Evolutionary conservation across 73 alveolate species (phyloP), one percentile per base, ranked within the genome.

Genomic region (Stentor coeruleus): DNA sequence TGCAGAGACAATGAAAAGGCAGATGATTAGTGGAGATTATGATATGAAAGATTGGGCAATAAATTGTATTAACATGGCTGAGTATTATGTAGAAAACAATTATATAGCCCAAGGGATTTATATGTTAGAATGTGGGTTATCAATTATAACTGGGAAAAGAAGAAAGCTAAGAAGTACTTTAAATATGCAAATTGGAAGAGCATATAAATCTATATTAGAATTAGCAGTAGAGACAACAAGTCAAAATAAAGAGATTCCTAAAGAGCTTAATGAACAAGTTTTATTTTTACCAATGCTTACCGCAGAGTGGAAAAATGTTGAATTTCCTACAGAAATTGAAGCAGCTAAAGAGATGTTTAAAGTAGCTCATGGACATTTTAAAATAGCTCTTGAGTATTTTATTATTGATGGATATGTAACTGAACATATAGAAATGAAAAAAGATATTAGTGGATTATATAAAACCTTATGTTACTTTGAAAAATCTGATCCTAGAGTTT

Each of bases 71-170:
- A 92, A 93, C 85, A 86, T 97, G 74, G 90, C 98, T 36, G 99
- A 97, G 81, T 97, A 95, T 85, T 97, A 93, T 87, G 85, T 90
- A 83, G 97, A 88, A 57, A 89, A 92, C 80, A 95, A 93, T 42
- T 87, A 95, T 82, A 92, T 86, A 85, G 97, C 98, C 30, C 94
- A 97, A 81, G 99, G 99, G 3, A 95, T 89, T 85, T 97, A 97
- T 87, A 89, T 95, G 26, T 88, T 97, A 37, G 88, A 92, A 55
- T 92, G 97, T 74, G 99, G 98, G 3, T 83, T 94, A 73, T 74
- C 96, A 59, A 77, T 97, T 35, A 83, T 97, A 35, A 98, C 99
- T 60, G 77, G 83, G 91, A 88, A 88, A 88, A 81, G 91, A 90
- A 84, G 92, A 82, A 86, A 84, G 90, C 41, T 66, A 59, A 84